Percentiles rank a stretch among this genome's conserved stretches.
phyloP scores from a whole-genome alignment of 2,329 filamentous ascomycete species.

The Zalaria sp. region DNA sequence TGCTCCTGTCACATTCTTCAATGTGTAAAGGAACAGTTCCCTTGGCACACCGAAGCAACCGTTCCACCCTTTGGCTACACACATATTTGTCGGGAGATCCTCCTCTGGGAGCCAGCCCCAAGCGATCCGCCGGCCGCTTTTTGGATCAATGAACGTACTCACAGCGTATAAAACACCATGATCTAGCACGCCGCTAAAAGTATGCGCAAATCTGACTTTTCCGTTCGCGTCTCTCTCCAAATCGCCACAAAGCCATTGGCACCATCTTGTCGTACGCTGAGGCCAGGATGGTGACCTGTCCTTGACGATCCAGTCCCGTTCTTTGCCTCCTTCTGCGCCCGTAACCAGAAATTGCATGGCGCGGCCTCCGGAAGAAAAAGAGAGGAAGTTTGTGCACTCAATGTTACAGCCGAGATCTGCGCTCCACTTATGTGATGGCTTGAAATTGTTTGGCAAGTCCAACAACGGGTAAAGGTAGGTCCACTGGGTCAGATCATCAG shows the following conservation, averaged over 20 bases:
- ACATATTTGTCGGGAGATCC: neutral
- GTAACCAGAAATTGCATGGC: neutral
- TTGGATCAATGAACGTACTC: neutral
- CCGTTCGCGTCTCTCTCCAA: neutral
- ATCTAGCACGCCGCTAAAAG: neutral
- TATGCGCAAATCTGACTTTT: neutral
- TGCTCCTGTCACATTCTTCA: neutral
- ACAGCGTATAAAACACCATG: constrained; percentile 1
- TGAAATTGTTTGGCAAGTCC: neutral
- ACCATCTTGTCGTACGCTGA: neutral
- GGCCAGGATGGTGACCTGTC: neutral
- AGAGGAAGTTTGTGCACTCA: neutral
- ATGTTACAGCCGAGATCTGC: neutral
- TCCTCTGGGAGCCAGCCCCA: constrained; percentile 1
- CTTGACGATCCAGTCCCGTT: neutral
- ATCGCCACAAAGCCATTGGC: neutral
- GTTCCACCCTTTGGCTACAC: neutral
- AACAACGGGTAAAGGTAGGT: neutral
- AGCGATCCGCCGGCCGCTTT: neutral
- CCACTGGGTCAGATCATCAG: neutral
- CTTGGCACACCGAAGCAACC: neutral
- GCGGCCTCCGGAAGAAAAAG: neutral
- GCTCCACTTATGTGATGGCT: neutral
- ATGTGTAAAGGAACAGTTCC: neutral
- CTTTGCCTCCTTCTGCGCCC: neutral